Evolutionary conservation across 208 protist genomes (phyloP).

Genomic region (Acanthamoeba triangularis): DNA sequence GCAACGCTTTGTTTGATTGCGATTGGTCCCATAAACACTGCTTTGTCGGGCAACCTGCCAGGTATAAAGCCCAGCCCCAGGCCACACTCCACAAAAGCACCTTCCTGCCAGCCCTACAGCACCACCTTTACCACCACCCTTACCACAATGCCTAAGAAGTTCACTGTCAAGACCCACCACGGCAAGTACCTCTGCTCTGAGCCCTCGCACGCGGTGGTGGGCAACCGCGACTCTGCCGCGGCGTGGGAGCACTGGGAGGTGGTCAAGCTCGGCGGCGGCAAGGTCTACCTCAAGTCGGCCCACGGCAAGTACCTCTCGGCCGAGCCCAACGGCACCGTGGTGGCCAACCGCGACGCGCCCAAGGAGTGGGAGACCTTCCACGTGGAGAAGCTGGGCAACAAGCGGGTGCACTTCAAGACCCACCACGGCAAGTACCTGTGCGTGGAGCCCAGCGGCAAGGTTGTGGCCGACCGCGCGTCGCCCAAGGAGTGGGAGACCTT

Average conservation of each 20-base stretch:
- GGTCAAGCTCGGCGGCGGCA: neutral
- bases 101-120: neutral
- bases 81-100: neutral
- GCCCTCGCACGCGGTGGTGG: neutral
- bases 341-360: neutral
- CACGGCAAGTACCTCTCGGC: neutral
- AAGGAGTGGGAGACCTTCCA: conserved; percentile 6
- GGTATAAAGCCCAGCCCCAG: neutral
- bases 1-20: no score
- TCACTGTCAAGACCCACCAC: neutral
- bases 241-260: neutral
- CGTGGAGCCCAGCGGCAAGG: neutral
- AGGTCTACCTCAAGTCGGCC: neutral
- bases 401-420: neutral
- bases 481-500: neutral
- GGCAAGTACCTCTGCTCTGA: neutral
- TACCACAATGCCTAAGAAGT: neutral
- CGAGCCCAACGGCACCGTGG: conserved; percentile 2
- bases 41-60: no score
- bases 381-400: neutral
- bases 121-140: neutral
- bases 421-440: conserved; percentile 1
- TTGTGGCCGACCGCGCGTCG: neutral
- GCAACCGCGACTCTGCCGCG: neutral
- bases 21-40: no score